Percentiles rank a stretch among this genome's conserved stretches.
These are phyloP conservation scores for Aegilops longissima DNA, from an alignment of 176 grass and related monocot species.

Conservation along the genomic window DNA sequence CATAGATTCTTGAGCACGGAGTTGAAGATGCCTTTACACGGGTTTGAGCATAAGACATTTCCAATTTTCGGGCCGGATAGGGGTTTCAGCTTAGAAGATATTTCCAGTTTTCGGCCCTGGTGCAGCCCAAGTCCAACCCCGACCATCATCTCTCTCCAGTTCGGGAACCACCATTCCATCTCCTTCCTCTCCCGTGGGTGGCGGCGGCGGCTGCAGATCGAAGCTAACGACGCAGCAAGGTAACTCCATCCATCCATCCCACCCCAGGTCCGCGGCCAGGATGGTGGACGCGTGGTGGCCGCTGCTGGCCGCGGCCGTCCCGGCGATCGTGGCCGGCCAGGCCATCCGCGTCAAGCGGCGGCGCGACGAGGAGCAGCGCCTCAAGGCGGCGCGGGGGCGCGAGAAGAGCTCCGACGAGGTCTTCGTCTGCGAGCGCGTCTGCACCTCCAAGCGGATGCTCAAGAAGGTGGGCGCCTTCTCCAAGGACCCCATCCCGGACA, in stretches of 20 bases:
- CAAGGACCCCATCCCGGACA: conserved; percentile 89
- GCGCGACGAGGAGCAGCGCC: conserved; percentile 62
- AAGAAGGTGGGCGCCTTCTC: conserved; percentile 90
- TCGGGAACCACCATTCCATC: background rate
- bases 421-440: conserved; percentile 85
- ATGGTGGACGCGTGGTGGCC: conserved; percentile 83
- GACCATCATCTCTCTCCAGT: background rate
- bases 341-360: conserved; percentile 58
- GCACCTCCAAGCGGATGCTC: conserved; percentile 90
- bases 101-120: background rate
- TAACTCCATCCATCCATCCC: background rate
- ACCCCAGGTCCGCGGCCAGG: background rate
- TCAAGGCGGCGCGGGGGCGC: conserved; percentile 66
- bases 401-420: conserved; percentile 81
- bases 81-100: background rate
- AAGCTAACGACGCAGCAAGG: background rate
- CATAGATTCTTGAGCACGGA: no score
- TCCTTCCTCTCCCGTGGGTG: background rate
- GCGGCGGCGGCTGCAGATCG: background rate
- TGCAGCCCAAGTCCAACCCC: background rate
- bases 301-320: conserved; percentile 60
- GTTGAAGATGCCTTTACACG: no score
- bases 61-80: no score
- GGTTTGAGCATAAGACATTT: no score
- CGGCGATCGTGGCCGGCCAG: conserved; percentile 64